Evolutionary conservation across 106 monocot species (phyloP).

Genomic region (Platanthera zijinensis): DNA sequence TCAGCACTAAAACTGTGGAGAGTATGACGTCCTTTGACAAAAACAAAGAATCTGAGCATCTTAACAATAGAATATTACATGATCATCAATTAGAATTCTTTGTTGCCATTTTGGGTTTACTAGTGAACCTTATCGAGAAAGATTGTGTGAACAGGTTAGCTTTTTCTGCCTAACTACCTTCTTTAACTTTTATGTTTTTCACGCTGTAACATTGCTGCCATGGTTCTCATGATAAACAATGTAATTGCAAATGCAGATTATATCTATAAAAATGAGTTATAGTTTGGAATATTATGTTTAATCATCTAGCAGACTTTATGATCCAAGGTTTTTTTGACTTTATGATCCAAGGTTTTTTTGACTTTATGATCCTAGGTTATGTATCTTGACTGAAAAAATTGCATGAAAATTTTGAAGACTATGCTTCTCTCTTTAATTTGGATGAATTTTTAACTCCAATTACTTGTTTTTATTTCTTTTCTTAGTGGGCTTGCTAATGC

Average conservation of each 20-base stretch:
- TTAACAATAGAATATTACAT: constrained; percentile 42
- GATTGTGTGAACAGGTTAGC: constrained; percentile 82
- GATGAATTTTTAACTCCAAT: no score
- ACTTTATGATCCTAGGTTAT: no score
- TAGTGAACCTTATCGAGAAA: constrained; percentile 98
- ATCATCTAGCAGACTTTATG: no score
- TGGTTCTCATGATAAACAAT: background rate
- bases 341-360: no score
- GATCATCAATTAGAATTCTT: constrained; percentile 90
- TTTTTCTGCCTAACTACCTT: background rate
- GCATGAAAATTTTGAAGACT: no score
- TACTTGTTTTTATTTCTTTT: no score
- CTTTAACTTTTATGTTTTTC: constrained; percentile 1
- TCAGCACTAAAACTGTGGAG: constrained; percentile 17
- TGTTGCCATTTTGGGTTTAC: constrained; percentile 94
- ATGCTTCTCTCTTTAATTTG: no score
- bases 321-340: no score
- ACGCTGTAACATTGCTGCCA: background rate
- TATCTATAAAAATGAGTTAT: background rate
- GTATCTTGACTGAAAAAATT: no score
- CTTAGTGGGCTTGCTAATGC: no score
- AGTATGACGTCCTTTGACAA: constrained; percentile 16
- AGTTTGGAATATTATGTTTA: background rate
- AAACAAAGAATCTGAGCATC: constrained; percentile 6
- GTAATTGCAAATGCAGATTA: background rate